A percentile compares a stretch with the other conserved stretches of the same genome.
phyloP scores from a whole-genome alignment of 2,329 filamentous ascomycete genomes.

The Pseudocercospora cruenta region DNA sequence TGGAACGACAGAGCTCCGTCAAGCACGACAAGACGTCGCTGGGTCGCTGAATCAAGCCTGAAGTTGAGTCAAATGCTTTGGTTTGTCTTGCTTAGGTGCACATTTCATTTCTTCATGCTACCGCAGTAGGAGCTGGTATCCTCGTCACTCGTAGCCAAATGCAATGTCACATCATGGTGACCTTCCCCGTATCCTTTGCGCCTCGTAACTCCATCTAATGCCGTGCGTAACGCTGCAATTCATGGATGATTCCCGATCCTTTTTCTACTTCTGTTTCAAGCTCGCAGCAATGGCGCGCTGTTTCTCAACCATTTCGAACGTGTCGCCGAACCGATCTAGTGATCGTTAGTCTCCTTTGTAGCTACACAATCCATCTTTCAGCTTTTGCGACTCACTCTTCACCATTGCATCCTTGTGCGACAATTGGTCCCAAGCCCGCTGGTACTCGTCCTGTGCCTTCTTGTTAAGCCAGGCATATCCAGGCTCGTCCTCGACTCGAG shows the following conservation, averaged over 20 bases:
- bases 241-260: neutral
- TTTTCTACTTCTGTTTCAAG: slow-evolving; percentile 18
- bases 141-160: neutral
- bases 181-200: neutral
- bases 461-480: slow-evolving; percentile 60
- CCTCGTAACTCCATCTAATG: slow-evolving; percentile 1
- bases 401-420: slow-evolving; percentile 52
- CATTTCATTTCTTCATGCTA: neutral
- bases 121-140: neutral
- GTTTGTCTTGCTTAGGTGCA: neutral
- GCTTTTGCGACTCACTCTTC: slow-evolving; percentile 33
- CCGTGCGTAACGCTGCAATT: slow-evolving; percentile 9
- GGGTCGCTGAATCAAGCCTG: neutral
- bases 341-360: neutral
- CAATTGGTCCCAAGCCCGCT: slow-evolving; percentile 53
- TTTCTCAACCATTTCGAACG: slow-evolving; percentile 39
- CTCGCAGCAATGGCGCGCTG: slow-evolving; percentile 35
- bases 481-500: slow-evolving; percentile 46
- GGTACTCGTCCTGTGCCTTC: slow-evolving; percentile 60
- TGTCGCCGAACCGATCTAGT: slow-evolving; percentile 41
- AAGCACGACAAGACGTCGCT: neutral
- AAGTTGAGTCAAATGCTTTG: neutral
- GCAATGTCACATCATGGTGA: neutral
- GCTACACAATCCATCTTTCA: neutral
- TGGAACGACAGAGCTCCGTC: neutral